Conservation (phyloP, 768 basidiomycete species). For the Gloeopeniophorella convolvens region DNA sequence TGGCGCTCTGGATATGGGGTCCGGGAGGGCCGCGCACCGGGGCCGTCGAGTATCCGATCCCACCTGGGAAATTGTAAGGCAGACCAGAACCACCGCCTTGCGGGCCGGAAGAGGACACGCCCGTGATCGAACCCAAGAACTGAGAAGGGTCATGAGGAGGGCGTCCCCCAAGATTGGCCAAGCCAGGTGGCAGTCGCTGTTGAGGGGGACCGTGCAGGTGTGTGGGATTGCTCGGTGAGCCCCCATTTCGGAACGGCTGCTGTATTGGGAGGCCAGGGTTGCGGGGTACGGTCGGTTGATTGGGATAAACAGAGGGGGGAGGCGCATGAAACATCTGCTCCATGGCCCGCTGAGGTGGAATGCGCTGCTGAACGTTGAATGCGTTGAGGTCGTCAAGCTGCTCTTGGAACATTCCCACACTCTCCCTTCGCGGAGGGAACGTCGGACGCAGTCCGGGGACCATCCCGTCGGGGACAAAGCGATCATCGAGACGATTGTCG, state of each 20-base stretch:
- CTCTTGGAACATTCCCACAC: slow-evolving; percentile 47
- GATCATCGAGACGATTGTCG: slow-evolving; percentile 67
- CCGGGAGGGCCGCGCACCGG: slow-evolving; percentile 50
- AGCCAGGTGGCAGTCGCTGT: slow-evolving; percentile 70
- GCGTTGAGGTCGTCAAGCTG: slow-evolving; percentile 54
- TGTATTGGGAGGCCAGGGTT: slow-evolving; percentile 51
- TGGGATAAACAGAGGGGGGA: slow-evolving; percentile 42
- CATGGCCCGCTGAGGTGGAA: slow-evolving; percentile 43
- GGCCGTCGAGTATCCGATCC: slow-evolving; percentile 25
- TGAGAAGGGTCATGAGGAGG: slow-evolving; percentile 76
- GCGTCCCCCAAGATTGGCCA: slow-evolving; percentile 76
- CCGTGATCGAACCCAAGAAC: slow-evolving; percentile 38
- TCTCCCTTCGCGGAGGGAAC: slow-evolving; percentile 54
- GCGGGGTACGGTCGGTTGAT: slow-evolving; percentile 45
- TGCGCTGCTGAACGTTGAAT: slow-evolving; percentile 50
- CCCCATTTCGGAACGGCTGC: slow-evolving; percentile 58
- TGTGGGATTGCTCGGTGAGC: slow-evolving; percentile 53
- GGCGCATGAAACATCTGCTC: slow-evolving; percentile 53
- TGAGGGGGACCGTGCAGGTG: slow-evolving; percentile 38
- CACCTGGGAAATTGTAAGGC: slow-evolving; percentile 36
- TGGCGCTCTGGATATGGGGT: slow-evolving; percentile 40
- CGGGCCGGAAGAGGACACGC: slow-evolving; percentile 28
- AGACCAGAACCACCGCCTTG: slow-evolving; percentile 13
- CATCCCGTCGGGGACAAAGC: slow-evolving; percentile 81
- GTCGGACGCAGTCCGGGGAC: slow-evolving; percentile 74